These are phyloP conservation scores for Anisogramma anomala DNA, from an alignment of 2,329 filamentous ascomycete genomes.

Conservation along the genomic window DNA sequence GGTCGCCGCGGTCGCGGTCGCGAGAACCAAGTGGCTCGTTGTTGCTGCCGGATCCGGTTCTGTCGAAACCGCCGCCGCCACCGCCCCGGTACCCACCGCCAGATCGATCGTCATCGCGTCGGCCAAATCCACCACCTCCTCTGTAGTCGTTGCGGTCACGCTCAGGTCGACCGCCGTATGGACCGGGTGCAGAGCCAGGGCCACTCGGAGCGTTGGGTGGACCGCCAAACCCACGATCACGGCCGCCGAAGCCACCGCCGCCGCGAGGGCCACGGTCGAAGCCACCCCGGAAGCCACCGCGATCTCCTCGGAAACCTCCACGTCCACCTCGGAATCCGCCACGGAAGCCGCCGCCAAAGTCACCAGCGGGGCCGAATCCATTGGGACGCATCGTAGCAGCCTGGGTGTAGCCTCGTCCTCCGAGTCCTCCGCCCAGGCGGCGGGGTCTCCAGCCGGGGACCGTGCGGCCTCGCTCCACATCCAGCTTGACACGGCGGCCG, in stretches of 20 bases:
- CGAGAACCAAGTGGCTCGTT: slow-evolving; percentile 13
- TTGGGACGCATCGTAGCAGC: slow-evolving; percentile 59
- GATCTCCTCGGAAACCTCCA: slow-evolving; percentile 32
- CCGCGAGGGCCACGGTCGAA: slow-evolving; percentile 48
- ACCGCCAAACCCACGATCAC: slow-evolving; percentile 33
- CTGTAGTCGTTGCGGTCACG: slow-evolving; percentile 30
- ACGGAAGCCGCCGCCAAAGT: slow-evolving; percentile 44
- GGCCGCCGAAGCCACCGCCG: slow-evolving; percentile 31
- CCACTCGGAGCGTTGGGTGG: slow-evolving; percentile 47
- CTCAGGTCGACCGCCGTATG: slow-evolving; percentile 28
- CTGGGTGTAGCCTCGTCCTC: slow-evolving; percentile 87
- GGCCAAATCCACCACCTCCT: slow-evolving; percentile 31
- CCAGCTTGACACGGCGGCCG: slow-evolving; percentile 82
- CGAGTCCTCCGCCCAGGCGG: slow-evolving; percentile 81
- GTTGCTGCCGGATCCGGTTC: slow-evolving; percentile 46
- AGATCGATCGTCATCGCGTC: slow-evolving; percentile 13
- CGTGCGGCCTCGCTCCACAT: slow-evolving; percentile 91
- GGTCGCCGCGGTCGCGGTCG: slow-evolving; percentile 36
- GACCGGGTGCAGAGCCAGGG: slow-evolving; percentile 38
- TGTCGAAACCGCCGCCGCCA: slow-evolving; percentile 26
- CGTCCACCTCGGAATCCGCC: slow-evolving; percentile 33
- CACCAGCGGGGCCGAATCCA: slow-evolving; percentile 31
- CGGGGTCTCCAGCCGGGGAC: slow-evolving; percentile 89
- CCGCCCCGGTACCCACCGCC: slow-evolving; percentile 22
- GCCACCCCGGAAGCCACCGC: slow-evolving; percentile 31